A percentile compares a stretch with the other conserved stretches of the same genome.
Conservation (phyloP, 805 yeast genomes). For the Starmera pachycereana region DNA sequence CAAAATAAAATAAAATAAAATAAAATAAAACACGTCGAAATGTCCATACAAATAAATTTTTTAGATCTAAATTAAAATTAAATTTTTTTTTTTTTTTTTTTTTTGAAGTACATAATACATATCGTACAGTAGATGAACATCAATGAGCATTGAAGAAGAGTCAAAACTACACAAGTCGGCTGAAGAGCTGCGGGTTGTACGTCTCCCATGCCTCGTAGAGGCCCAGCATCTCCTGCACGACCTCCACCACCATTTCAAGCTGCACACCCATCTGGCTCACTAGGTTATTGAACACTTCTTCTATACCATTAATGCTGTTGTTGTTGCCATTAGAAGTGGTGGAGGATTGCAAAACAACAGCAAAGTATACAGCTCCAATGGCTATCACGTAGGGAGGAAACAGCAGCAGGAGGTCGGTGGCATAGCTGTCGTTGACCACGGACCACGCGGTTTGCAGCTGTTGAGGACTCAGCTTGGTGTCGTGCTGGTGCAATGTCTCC, state of each 20-base stretch:
- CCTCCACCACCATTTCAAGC: constrained; percentile 47
- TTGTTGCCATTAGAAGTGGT: constrained; percentile 7
- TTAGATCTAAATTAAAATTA: no score
- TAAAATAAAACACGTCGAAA: no score
- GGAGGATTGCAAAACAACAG: constrained; percentile 44
- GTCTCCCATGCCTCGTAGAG: constrained; percentile 79
- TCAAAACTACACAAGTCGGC: no score
- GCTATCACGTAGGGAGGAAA: constrained; percentile 90
- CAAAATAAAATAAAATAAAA: no score
- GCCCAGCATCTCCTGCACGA: constrained; percentile 75
- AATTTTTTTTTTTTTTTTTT: no score
- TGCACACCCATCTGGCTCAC: background rate
- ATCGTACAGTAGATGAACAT: no score
- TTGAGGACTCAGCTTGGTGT: constrained; percentile 32
- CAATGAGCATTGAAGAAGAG: no score
- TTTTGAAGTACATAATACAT: no score
- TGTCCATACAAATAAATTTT: no score
- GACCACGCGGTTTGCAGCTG: constrained; percentile 88
- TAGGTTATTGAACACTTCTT: no score
- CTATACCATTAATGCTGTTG: no score
- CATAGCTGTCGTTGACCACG: constrained; percentile 77
- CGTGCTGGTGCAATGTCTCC: background rate
- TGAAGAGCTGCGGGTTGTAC: constrained; percentile 34
- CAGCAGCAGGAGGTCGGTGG: constrained; percentile 74
- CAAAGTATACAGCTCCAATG: constrained; percentile 67